A percentile compares a stretch with the other conserved stretches of the same genome.
These are phyloP conservation scores for Rhynchospora breviuscula DNA, from an alignment of 176 grass and related monocot species.

Conservation along the genomic window DNA sequence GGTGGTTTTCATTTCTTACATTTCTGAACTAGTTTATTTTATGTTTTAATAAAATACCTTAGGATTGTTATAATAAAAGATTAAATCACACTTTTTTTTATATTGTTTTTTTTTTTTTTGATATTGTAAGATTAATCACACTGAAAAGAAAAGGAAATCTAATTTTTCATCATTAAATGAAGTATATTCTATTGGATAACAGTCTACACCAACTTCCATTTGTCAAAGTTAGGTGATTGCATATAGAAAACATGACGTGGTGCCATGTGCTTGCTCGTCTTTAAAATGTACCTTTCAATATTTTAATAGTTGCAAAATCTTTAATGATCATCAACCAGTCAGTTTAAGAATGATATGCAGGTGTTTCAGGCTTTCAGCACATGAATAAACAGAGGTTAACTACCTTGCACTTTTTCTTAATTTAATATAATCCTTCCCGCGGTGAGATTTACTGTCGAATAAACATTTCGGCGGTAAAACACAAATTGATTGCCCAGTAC, in stretches of 20 bases:
- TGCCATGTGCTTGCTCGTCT: not conserved
- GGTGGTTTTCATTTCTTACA: too few species aligned
- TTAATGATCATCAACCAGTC: not conserved
- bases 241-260: not conserved
- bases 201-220: not conserved
- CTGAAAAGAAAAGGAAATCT: not conserved
- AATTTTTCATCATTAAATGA: not conserved
- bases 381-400: not conserved
- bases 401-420: not conserved
- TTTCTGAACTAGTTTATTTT: too few species aligned
- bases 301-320: constrained; percentile 3
- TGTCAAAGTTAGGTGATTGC: constrained; percentile 11
- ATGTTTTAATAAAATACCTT: too few species aligned
- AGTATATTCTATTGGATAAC: not conserved
- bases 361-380: not conserved
- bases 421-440: not conserved
- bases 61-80: too few species aligned
- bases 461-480: not conserved
- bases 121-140: too few species aligned
- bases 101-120: too few species aligned
- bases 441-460: not conserved
- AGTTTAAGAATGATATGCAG: not conserved
- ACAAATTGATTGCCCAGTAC: not conserved
- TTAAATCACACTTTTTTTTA: too few species aligned
- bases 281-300: not conserved